Base-by-base conservation (phyloP, 2,329 filamentous ascomycete genomes). In the Xylaria arbuscula region DNA sequence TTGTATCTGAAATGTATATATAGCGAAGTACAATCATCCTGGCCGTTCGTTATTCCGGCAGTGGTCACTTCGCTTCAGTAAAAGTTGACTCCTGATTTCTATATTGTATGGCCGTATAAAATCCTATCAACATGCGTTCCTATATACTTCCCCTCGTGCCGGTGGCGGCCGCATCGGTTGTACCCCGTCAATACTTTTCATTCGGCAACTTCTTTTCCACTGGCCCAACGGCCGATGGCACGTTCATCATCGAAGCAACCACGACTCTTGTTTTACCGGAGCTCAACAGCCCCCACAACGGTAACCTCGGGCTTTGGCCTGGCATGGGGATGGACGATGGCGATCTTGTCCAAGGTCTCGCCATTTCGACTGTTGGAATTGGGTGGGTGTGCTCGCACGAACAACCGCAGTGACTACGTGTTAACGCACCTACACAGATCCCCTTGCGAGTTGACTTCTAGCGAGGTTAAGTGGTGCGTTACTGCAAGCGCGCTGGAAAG, bases 261-360 rank as follows among this genome's bases (percentile, higher is more conserved):
- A 63, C 64, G 6, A 67, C 64, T 11, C 51, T 67, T 13, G 59
- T 67, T 10, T 15, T 67, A 3, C 64, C 64, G 11, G 64, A 59
- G 8, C 64, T 67, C 13, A 57, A 63, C 15, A 67, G 32, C 42
- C 64, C 58, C 11, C 64, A 67, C 15, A 63, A 63, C 63, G 64
- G 64, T 1, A 67, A 67, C 32, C 59, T 67, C 19, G 64, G 64
- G 3, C 64, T 67, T 3, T 67, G 64, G 64, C 64, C 64, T 3
- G 64, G 64, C 5, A 67, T 67, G 64, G 64, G 64, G 6, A 67
- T 67, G 64, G 64, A 67, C 19, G 59, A 63, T n/a, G 64, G 64
- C 10, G 64, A 67, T 63, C 64, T 63, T 13, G 59, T 63, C 15
- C 59, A 63, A 34, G 64, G 64, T 10, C 54, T 67, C 17, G 58